Conservation (phyloP, 176 grass and related monocot species). For the Cenchrus purpureus region DNA sequence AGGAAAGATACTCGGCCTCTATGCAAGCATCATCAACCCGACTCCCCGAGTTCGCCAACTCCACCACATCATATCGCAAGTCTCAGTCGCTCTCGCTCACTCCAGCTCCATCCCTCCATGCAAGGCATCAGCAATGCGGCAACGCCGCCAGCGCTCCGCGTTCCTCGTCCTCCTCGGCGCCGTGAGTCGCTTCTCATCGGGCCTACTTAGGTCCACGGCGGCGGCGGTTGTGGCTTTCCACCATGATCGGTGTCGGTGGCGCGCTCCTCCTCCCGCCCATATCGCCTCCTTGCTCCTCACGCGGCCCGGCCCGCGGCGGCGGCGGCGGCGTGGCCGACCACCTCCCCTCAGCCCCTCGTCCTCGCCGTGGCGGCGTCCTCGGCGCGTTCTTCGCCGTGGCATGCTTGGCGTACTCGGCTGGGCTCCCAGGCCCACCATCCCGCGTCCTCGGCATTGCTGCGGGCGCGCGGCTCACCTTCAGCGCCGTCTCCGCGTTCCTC, state of each 20-base stretch:
- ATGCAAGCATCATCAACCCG: too few species aligned
- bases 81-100: too few species aligned
- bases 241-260: constrained; percentile 57
- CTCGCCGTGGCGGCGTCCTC: constrained; percentile 35
- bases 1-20: too few species aligned
- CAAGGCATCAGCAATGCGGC: background rate
- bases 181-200: constrained; percentile 60
- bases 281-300: constrained; percentile 27
- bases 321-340: background rate
- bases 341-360: constrained; percentile 38
- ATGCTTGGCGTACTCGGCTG: constrained; percentile 56
- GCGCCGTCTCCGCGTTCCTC: constrained; percentile 63
- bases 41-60: too few species aligned
- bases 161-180: constrained; percentile 65
- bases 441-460: too few species aligned
- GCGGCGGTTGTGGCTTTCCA: constrained; percentile 62
- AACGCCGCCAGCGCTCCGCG: background rate
- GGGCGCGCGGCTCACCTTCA: constrained; percentile 75
- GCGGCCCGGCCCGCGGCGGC: too few species aligned
- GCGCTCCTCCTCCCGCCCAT: constrained; percentile 59
- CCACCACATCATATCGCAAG: too few species aligned
- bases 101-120: too few species aligned
- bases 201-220: constrained; percentile 74
- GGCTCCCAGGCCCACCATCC: constrained; percentile 49
- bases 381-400: constrained; percentile 53